A percentile compares a stretch with the other conserved stretches of the same genome.
phyloP scores from a whole-genome alignment of 345 rosid species.

The Citrus sp. region DNA sequence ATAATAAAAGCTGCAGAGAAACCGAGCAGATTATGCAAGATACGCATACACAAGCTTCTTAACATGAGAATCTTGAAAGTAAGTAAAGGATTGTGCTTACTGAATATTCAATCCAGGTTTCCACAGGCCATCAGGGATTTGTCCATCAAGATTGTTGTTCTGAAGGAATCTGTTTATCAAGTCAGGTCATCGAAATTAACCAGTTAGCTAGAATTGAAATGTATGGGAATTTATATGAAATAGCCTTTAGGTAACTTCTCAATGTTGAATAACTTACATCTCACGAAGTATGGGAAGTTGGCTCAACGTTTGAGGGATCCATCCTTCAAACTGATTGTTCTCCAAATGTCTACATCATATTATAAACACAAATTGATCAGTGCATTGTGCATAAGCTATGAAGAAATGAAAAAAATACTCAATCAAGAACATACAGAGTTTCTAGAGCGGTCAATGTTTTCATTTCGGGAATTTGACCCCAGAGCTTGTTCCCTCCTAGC shows the following conservation, averaged over 20 bases:
- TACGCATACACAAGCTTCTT: neutral
- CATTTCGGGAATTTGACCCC: constrained; percentile 73
- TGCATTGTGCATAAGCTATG: neutral
- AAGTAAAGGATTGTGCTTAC: constrained; percentile 37
- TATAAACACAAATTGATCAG: constrained; percentile 10
- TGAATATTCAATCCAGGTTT: constrained; percentile 44
- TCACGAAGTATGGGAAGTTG: constrained; percentile 44
- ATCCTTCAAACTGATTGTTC: constrained; percentile 59
- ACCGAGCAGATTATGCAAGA: neutral
- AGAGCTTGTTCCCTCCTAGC: constrained; percentile 66
- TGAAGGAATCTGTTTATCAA: constrained; percentile 56
- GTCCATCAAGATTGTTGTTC: constrained; percentile 59
- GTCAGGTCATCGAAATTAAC: constrained; percentile 14
- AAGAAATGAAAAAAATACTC: neutral
- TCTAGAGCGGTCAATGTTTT: constrained; percentile 37
- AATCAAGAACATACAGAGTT: constrained; percentile 53
- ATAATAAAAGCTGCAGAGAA: neutral
- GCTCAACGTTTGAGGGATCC: constrained; percentile 63
- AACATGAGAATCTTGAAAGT: neutral
- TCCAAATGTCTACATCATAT: constrained; percentile 65
- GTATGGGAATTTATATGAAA: neutral
- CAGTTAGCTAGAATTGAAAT: neutral
- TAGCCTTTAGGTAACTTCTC: neutral
- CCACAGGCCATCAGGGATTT: constrained; percentile 44
- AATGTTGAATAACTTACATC: constrained; percentile 42